Evolutionary conservation across 83 land plant species (phyloP), one percentile per base, ranked within the genome.

Genomic region (Picea abies): DNA sequence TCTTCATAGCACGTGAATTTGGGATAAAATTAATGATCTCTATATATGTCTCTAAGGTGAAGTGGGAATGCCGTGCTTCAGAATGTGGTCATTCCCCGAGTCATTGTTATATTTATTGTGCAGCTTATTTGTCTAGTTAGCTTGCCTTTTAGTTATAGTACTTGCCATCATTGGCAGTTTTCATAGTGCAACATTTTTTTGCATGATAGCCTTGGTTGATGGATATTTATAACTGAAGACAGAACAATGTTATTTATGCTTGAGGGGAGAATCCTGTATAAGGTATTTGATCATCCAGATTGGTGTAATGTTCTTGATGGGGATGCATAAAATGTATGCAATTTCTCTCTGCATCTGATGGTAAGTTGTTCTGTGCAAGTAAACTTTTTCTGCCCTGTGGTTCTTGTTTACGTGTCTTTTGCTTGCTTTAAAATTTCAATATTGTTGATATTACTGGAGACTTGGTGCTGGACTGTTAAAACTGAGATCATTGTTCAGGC

Each of bases 71-170:
- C 16, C 1, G 1, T 75, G 60, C 60, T 47, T 75, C 49, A 2
- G 26, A 75, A 58, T 11, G 78, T 75, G 20, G 10, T 22, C 29
- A 49, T 75, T 49, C 29, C 29, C 39, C 6, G n/a, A 75, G 78
- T 75, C 49, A 75, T 44, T 75, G 39, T 49, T 49, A 12, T 64
- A 44, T 64, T 49, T 58, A 44, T 47, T 22, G 47, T 75, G 60
- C 78, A 44, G 16, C 78, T 49, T 64, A 49, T n/a, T 49, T 75
- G n/a, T 22, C 60, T 75, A 17, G 49, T 49, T 49, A 58, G 78
- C 29, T 49, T 75, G 15, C 49, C 60, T 72, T 75, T 75, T 75
- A 44, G 26, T 75, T 75, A 58, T 75, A 71, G 19, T 29, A 75
- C 49, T 56, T 49, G 49, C 78, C 39, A 47, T 47, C 8, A 22